Percentiles rank a stretch among this genome's conserved stretches.
Conservation (phyloP, 768 basidiomycete genomes). For the Boletus subparvulus region DNA sequence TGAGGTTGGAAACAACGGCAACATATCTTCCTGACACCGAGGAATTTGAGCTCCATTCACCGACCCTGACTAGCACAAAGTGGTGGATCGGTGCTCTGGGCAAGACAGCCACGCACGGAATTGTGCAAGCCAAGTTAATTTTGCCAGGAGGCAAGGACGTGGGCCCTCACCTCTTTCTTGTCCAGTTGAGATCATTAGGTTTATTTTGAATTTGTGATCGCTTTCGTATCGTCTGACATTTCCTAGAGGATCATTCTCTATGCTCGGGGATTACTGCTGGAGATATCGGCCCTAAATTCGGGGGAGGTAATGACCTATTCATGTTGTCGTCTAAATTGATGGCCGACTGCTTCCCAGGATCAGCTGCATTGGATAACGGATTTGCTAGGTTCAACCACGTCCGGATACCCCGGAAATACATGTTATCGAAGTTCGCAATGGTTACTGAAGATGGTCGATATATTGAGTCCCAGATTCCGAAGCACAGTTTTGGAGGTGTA, state of each 20-base stretch:
- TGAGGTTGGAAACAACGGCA: conserved; percentile 69
- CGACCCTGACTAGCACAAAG: conserved; percentile 70
- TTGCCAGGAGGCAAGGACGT: conserved; percentile 57
- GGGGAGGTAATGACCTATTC: conserved; percentile 30
- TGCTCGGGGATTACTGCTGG: conserved; percentile 64
- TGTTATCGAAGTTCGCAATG: conserved; percentile 73
- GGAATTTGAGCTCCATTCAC: conserved; percentile 77
- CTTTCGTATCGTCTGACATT: not conserved
- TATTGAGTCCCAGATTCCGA: conserved; percentile 65
- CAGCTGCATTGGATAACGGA: conserved; percentile 59
- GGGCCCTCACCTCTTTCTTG: conserved; percentile 75
- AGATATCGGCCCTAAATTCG: conserved; percentile 53
- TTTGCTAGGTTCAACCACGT: conserved; percentile 66
- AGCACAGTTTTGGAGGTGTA: conserved; percentile 75
- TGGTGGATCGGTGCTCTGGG: conserved; percentile 83
- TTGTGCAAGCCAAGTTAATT: conserved; percentile 73
- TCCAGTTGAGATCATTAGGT: conserved; percentile 67
- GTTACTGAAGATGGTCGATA: conserved; percentile 68
- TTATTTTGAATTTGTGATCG: conserved; percentile 3
- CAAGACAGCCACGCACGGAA: conserved; percentile 71
- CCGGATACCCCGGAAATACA: conserved; percentile 64
- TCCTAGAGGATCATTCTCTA: conserved; percentile 54
- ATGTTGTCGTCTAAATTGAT: not conserved
- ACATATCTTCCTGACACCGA: conserved; percentile 64
- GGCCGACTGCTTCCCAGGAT: conserved; percentile 39